These are phyloP conservation scores for Talinum fruticosum DNA, from an alignment of 148 eudicot species.

Conservation along the genomic window DNA sequence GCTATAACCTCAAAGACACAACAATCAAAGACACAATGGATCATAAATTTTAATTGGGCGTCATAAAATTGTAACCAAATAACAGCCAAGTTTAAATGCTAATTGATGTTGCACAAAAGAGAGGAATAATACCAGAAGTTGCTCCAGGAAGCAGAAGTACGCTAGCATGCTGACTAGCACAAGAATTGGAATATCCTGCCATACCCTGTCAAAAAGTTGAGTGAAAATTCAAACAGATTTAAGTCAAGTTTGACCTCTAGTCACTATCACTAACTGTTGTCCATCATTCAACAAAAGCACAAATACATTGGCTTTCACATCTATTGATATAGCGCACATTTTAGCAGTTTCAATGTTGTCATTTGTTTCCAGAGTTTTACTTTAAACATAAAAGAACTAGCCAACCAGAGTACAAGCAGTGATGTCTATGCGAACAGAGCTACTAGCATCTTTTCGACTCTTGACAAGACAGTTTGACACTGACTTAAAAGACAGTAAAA, in stretches of 20 bases:
- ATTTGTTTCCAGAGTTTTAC: not conserved
- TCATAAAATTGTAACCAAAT: not conserved
- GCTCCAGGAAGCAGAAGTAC: constrained; percentile 36
- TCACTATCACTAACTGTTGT: not conserved
- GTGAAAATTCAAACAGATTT: constrained; percentile 5
- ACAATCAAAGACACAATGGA: no score
- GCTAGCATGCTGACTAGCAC: constrained; percentile 41
- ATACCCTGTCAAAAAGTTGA: constrained; percentile 24
- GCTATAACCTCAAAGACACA: no score
- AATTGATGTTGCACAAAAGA: not conserved
- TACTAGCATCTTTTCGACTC: not conserved
- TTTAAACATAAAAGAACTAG: not conserved
- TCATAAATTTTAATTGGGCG: not conserved
- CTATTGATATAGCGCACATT: not conserved
- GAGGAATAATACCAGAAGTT: constrained; percentile 29
- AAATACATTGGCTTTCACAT: not conserved
- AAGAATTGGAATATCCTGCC: constrained; percentile 38
- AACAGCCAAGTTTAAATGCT: constrained; percentile 8
- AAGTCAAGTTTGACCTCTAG: not conserved
- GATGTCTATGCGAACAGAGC: not conserved
- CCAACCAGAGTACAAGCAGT: not conserved
- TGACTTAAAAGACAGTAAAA: not conserved
- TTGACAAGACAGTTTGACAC: not conserved
- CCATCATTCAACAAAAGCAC: not conserved
- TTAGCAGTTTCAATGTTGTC: not conserved